Conservation (phyloP, 75 land plant genomes). For the Cupressus sempervirens region DNA sequence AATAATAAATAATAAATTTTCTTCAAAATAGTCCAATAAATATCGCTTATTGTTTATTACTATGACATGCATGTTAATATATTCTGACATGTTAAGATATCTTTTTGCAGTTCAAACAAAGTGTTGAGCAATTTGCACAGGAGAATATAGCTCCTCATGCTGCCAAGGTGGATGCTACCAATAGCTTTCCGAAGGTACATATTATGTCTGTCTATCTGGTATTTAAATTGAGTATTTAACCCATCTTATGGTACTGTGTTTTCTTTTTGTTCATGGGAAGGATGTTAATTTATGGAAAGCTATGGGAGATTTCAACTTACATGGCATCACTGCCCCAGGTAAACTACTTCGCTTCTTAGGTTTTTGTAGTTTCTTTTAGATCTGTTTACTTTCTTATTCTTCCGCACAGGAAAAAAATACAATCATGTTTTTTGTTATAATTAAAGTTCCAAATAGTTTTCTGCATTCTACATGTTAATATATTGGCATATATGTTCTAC, state of each 20-base stretch:
- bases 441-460: neutral
- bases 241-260: neutral
- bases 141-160: slow-evolving; percentile 98
- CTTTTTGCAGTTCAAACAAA: slow-evolving; percentile 82
- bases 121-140: slow-evolving; percentile 86
- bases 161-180: slow-evolving; percentile 70
- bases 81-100: neutral
- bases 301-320: slow-evolving; percentile 97
- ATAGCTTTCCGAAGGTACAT: slow-evolving; percentile 82
- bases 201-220: neutral
- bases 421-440: neutral
- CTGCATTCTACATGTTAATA: neutral
- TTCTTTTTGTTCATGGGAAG: slow-evolving; percentile 31
- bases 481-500: neutral
- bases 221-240: slow-evolving; percentile 8
- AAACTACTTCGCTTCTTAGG: slow-evolving; percentile 6
- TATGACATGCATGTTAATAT: neutral
- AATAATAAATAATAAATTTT: neutral
- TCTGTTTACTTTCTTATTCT: neutral
- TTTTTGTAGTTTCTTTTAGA: slow-evolving; percentile 6
- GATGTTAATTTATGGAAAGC: slow-evolving; percentile 96
- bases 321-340: slow-evolving; percentile 98
- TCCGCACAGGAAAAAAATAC: neutral
- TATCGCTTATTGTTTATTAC: neutral
- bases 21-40: neutral